Evolutionary conservation across 345 rosid genomes (phyloP), one percentile per base, ranked within the genome.

Genomic region (Hibiscus syriacus): DNA sequence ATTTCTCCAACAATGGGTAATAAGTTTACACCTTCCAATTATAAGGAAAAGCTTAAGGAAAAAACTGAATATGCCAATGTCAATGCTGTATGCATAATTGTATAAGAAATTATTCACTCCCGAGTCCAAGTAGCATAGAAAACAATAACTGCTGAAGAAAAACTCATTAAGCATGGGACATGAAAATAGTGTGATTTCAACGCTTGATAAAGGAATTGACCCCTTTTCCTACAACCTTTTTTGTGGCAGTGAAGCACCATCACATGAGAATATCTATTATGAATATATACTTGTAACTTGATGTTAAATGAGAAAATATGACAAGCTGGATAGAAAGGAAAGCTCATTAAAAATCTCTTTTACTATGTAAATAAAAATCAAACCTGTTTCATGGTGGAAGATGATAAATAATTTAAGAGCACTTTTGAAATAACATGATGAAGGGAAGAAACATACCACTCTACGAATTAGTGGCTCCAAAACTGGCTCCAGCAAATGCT

Each of bases 401-500:
- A 43, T 13, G 8, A 62, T 14, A 36, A 36, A 63, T 1, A 65
- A 49, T 9, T 6, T 17, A 26, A 14, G 26, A 64, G 26, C 14
- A 17, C 1, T 27, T 4, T 20, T 10, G 25, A 6, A 32, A 16
- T 49, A 38, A 49, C 54, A 26, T 64, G 26, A 64, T 36, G 6
- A 61, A 38, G 36, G 48, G 13, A 62, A 54, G 34, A 62, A 34
- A 72, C 92, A 6, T 82, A 94, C 99, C 96, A 94, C 99, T 76
- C 85, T 85, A 41, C 99, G 96, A 68, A 94, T 86, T 78, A 94
- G 79, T 7, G 99, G 99, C 84, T 90, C 98, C 46, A 93, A 78
- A 84, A 84, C 81, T 5, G 94, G 97, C 81, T 89, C 98, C 72
- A 93, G 84, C 68, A 83, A 74, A 71, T 80, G 85, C 73, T 88